A percentile compares a stretch with the other conserved stretches of the same genome.
These are phyloP conservation scores for Fusarium succisae DNA, from an alignment of 2,329 filamentous ascomycete genomes.

Conservation along the genomic window DNA sequence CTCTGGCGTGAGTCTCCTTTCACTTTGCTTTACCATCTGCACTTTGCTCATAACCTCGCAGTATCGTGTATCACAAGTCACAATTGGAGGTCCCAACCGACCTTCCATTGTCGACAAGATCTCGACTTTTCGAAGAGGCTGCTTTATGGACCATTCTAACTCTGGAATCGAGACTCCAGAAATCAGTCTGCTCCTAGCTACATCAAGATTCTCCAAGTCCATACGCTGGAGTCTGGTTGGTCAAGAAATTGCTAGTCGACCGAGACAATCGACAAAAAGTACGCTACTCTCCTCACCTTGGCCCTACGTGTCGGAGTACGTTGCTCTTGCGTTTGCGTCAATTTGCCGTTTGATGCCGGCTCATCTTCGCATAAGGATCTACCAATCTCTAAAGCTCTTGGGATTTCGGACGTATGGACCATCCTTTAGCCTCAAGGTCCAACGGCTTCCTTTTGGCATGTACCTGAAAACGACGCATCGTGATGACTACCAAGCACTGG, in stretches of 20 bases:
- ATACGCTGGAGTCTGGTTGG: background rate
- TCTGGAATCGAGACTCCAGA: background rate
- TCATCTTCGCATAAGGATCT: background rate
- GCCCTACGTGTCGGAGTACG: background rate
- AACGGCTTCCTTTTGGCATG: constrained; percentile 5
- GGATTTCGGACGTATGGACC: background rate
- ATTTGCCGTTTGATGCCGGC: background rate
- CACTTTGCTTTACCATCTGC: background rate
- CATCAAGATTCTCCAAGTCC: background rate
- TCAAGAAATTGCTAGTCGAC: background rate
- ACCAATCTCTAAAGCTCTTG: background rate
- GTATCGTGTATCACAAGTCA: background rate
- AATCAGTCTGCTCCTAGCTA: background rate
- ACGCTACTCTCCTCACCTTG: background rate
- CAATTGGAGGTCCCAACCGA: background rate
- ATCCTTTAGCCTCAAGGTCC: background rate
- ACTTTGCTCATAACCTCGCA: fast-evolving
- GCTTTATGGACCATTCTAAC: background rate
- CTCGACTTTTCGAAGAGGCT: fast-evolving
- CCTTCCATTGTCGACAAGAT: background rate
- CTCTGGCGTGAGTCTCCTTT: background rate
- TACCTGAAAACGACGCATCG: background rate
- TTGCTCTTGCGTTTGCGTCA: background rate
- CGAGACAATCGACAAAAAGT: background rate
- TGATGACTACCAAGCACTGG: background rate